phyloP scores from a whole-genome alignment of 495 filamentous ascomycete species.

The Penicillium soppii region DNA sequence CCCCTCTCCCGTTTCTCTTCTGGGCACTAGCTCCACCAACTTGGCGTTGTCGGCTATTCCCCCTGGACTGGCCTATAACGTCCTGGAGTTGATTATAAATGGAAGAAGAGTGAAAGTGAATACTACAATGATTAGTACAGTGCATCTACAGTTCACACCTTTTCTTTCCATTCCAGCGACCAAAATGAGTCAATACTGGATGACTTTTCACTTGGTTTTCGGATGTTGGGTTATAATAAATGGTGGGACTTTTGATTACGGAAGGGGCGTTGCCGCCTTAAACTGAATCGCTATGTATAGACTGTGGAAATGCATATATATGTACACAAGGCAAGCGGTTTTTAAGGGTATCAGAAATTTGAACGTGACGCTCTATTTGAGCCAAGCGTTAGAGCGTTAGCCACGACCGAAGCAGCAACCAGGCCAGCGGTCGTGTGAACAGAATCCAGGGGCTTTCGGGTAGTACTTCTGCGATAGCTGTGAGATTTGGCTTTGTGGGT shows the following conservation, averaged over 20 bases:
- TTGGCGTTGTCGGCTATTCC: no score
- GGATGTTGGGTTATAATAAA: not conserved
- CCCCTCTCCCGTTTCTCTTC: no score
- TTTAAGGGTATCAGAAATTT: constrained; percentile 10
- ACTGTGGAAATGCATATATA: constrained; percentile 7
- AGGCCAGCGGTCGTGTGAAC: not conserved
- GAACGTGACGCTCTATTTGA: not conserved
- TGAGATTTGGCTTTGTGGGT: not conserved
- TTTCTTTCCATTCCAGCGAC: no score
- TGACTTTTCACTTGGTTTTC: not conserved
- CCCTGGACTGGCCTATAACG: no score
- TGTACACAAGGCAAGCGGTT: constrained; percentile 6
- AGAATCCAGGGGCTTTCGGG: no score
- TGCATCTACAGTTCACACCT: no score
- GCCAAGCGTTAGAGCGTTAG: not conserved
- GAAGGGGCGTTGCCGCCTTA: not conserved
- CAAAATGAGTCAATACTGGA: not conserved
- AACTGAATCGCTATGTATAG: constrained; percentile 13
- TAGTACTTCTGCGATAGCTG: not conserved
- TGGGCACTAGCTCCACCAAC: no score
- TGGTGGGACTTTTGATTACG: not conserved
- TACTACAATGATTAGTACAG: no score
- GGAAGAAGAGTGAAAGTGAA: no score
- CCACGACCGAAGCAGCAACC: not conserved
- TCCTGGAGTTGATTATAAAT: no score